These are phyloP conservation scores for Heritiera fomes DNA, from an alignment of 345 rosid species.

Conservation along the genomic window DNA sequence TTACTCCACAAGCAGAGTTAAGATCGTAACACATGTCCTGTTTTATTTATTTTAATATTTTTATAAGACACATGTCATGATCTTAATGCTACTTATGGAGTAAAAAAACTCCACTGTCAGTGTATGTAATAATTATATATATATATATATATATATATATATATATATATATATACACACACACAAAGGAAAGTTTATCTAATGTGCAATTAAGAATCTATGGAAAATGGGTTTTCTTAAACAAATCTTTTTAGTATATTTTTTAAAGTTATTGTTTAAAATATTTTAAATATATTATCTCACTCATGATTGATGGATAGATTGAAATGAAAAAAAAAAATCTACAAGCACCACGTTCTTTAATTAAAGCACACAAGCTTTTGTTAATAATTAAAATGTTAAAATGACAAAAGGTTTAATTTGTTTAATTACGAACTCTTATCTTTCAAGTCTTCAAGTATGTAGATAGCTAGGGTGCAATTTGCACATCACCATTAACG, in stretches of 20 bases:
- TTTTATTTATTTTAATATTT: too few relatives aligned
- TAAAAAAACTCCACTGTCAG: too few relatives aligned
- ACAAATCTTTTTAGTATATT: background rate
- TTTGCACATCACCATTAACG: background rate
- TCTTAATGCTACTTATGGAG: too few relatives aligned
- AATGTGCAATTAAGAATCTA: too few relatives aligned
- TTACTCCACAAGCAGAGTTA: too few relatives aligned
- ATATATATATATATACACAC: too few relatives aligned
- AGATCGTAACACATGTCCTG: too few relatives aligned
- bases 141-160: too few relatives aligned
- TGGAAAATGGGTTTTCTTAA: background rate
- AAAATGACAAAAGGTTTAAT: background rate
- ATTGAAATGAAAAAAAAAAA: background rate
- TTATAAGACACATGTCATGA: too few relatives aligned
- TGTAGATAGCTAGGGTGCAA: background rate
- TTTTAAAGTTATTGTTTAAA: background rate
- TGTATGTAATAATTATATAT: too few relatives aligned
- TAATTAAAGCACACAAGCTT: background rate
- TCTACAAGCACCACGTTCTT: background rate
- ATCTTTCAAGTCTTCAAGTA: background rate
- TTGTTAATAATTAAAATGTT: background rate
- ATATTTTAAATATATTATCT: background rate
- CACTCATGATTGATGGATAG: background rate
- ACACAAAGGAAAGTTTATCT: too few relatives aligned
- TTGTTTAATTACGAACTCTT: background rate